Conservation (phyloP, 2,329 filamentous ascomycete genomes). For the Gyromitra esculenta region DNA sequence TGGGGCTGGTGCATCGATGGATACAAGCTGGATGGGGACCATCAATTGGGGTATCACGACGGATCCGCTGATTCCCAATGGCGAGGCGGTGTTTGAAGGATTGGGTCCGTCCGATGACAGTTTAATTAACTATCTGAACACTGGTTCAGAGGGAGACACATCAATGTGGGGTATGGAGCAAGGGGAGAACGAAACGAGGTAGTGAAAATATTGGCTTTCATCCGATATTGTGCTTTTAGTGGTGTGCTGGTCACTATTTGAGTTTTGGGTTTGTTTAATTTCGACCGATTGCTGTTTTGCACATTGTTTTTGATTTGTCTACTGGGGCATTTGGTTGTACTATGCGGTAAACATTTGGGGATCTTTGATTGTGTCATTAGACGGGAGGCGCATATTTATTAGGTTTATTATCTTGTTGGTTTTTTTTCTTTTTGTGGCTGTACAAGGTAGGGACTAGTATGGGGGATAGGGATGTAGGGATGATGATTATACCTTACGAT, state of each 20-base stretch:
- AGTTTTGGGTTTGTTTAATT: slow-evolving; percentile 2
- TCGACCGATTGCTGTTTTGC: slow-evolving; percentile 16
- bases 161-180: slow-evolving; percentile 52
- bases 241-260: not conserved
- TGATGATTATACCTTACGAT: slow-evolving; percentile 2
- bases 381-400: slow-evolving; percentile 42
- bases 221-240: slow-evolving; percentile 21
- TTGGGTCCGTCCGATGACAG: slow-evolving; percentile 30
- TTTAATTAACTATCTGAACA: slow-evolving; percentile 21
- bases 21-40: slow-evolving; percentile 41
- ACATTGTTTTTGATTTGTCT: slow-evolving; percentile 2
- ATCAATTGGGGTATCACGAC: slow-evolving; percentile 35
- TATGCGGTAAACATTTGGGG: slow-evolving; percentile 1
- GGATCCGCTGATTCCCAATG: slow-evolving; percentile 17
- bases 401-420: slow-evolving; percentile 30
- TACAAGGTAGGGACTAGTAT: slow-evolving; percentile 23
- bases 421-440: slow-evolving; percentile 37
- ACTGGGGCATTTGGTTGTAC: slow-evolving; percentile 4
- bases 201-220: slow-evolving; percentile 24
- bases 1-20: slow-evolving; percentile 33
- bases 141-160: slow-evolving; percentile 38
- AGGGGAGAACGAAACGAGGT: slow-evolving; percentile 36
- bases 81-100: slow-evolving; percentile 31
- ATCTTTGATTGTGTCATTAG: slow-evolving; percentile 37
- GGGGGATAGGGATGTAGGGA: not conserved